Evolutionary conservation across 129 eudicot species (phyloP), one percentile per base, ranked within the genome.

Genomic region (Glebionis coronaria): DNA sequence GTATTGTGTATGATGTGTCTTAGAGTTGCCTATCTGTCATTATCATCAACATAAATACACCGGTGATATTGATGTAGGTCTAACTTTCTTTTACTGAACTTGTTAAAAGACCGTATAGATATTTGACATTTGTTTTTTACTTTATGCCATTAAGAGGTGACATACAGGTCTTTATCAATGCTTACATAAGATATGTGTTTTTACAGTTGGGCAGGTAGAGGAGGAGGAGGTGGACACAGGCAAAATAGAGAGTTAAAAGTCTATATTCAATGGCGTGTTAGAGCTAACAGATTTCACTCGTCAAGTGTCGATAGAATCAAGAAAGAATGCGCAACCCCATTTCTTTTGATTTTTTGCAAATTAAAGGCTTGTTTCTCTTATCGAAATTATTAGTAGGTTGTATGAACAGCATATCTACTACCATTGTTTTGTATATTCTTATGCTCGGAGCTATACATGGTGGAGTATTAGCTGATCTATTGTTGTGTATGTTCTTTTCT

Each of bases 151-250:
- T 29, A 35, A 35, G 46, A 40, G 18, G 20, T 3, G 14, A 40
- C 25, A 18, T 61, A 40, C 2, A 21, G 10, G 44, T 58, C 28
- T 58, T 44, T 44, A 21, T 44, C 28, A 38, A 12, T 58, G 58
- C 45, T 15, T 29, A 28, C 9, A 13, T 9, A 59, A 1, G 7
- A 5, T 14, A 56, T 42, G 5, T 57, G 56, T 59, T 73, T 57
- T 4, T 65, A 74, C 65, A 66, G 79, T 29, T 74, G 79, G 79
- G 67, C 60, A 74, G 61, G 73, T 74, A 40, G 67, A 74, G 42
- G 73, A 66, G 73, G 79, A 74, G 67, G 73, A 66, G 67, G 51
- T 74, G 2, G 67, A 66, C 67, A 46, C 47, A 31, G 40, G 51
- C 4, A 15, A 38, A 58, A 56, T 4, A 25, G 45, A 57, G 57